These are phyloP conservation scores for Penicillium bialowiezense DNA, from an alignment of 495 filamentous ascomycete species.

Conservation along the genomic window DNA sequence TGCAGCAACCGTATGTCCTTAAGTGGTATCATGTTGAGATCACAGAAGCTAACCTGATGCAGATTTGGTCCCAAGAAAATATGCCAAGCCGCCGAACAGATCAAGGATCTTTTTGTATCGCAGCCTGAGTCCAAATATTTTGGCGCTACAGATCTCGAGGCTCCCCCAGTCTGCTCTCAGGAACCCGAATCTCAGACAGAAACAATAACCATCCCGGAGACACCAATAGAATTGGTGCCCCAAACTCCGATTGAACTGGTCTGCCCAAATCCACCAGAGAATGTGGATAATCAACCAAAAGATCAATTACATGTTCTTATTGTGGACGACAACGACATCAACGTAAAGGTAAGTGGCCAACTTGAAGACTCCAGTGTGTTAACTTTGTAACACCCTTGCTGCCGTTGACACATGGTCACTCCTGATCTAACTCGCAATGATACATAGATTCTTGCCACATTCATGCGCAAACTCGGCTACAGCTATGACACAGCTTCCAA, in stretches of 20 bases:
- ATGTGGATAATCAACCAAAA: background rate
- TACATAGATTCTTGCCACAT: slow-evolving; percentile 19
- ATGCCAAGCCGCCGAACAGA: background rate
- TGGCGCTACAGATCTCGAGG: background rate
- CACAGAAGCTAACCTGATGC: background rate
- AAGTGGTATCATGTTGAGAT: background rate
- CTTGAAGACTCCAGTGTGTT: too few species aligned
- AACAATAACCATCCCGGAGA: background rate
- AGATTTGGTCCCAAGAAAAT: slow-evolving; percentile 19
- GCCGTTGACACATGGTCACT: background rate
- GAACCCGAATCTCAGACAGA: background rate
- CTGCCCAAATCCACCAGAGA: background rate
- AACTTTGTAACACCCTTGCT: too few species aligned
- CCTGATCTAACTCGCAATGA: background rate
- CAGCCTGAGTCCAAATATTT: background rate
- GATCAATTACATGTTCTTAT: slow-evolving; percentile 21
- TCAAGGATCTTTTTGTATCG: background rate
- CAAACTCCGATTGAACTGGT: background rate
- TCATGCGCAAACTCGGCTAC: slow-evolving; percentile 8
- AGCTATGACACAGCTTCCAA: slow-evolving; percentile 46
- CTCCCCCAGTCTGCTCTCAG: background rate
- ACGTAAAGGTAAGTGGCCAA: slow-evolving; percentile 22
- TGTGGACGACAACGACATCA: slow-evolving; percentile 41
- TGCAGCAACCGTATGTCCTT: slow-evolving; percentile 17
- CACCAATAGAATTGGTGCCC: background rate